phyloP scores from a whole-genome alignment of 352 stramenopile genomes.

The Phytophthora kernoviae region DNA sequence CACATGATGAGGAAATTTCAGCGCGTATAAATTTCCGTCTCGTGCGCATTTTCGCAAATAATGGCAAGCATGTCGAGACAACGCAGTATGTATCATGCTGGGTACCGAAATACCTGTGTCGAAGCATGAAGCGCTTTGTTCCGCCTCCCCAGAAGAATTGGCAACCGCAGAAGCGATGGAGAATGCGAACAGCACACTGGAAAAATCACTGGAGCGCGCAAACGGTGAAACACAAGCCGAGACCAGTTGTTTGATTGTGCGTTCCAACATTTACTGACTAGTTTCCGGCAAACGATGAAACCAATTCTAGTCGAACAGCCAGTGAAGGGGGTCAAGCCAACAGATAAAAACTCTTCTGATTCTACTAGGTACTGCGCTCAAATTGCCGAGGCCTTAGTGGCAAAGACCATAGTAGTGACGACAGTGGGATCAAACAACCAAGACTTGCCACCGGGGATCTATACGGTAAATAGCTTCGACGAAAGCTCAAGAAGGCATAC shows the following conservation, averaged over 20 bases:
- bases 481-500: slow-evolving; percentile 18
- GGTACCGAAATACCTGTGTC: slow-evolving; percentile 78
- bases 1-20: slow-evolving; percentile 38
- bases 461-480: slow-evolving; percentile 29
- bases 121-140: slow-evolving; percentile 47
- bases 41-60: slow-evolving; percentile 60
- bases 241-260: slow-evolving; percentile 25
- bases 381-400: slow-evolving; percentile 35
- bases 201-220: slow-evolving; percentile 30
- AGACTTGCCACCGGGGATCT: slow-evolving; percentile 15
- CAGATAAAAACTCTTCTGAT: slow-evolving; percentile 10
- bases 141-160: slow-evolving; percentile 3
- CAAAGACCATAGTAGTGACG: slow-evolving; percentile 34
- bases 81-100: slow-evolving; percentile 69
- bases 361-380: slow-evolving; percentile 20
- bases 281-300: slow-evolving; percentile 18
- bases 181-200: slow-evolving; percentile 11
- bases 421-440: slow-evolving; percentile 12
- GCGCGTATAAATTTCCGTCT: slow-evolving; percentile 52
- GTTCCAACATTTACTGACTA: slow-evolving; percentile 42
- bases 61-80: slow-evolving; percentile 22
- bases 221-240: slow-evolving; percentile 29
- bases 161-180: slow-evolving; percentile 11
- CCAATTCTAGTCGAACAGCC: neutral
- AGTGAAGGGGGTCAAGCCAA: slow-evolving; percentile 12